Evolutionary conservation across 139 green algal genomes (phyloP), one percentile per base, ranked within the genome.

Genomic region (Diplosphaera chodatii): DNA sequence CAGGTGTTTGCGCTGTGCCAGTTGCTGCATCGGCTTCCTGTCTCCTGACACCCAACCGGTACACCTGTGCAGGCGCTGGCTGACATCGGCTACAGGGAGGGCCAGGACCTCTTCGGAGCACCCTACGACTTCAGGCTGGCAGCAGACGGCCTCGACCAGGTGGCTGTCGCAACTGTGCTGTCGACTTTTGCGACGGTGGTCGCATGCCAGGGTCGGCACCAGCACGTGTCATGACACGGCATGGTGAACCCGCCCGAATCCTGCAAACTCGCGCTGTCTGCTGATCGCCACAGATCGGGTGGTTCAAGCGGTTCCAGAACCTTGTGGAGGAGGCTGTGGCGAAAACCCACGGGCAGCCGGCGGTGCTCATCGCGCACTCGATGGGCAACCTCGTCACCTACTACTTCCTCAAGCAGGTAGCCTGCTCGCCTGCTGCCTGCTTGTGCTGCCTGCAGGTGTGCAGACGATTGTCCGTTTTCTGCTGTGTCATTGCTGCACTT

Each of bases 91-190:
- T 84, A 84, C 55, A 67, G 23, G 13, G 74, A 72, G 64, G n/a
- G 64, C 6, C 13, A 75, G 63, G 71, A 75, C n/a, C 68, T 84
- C 1, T 84, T 77, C 72, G 78, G 74, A 4, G 78, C 78, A 0
- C 78, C 78, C 23, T 84, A 81, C 48, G 78, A 84, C 56, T 84
- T 77, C 48, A 63, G 78, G n/a, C 55, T 84, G 33, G 74, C 74
- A 25, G 78, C 62, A 37, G 78, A 84, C 29, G 78, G 74, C 0
- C 71, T 84, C 5, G 34, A 33, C 15, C 69, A 73, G 74, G 74
- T 72, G 28, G 15, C 13, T 48, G 37, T 13, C 13, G 37, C 10
- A 48, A 48, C 37, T 48, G 37, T 48, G 37, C 37, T 48, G n/a
- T 48, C 10, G 13, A 48, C 8, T 48, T 48, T 48, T 48, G 37